Conservation (phyloP, 2,329 filamentous ascomycete genomes). For the Curvularia spicifera region DNA sequence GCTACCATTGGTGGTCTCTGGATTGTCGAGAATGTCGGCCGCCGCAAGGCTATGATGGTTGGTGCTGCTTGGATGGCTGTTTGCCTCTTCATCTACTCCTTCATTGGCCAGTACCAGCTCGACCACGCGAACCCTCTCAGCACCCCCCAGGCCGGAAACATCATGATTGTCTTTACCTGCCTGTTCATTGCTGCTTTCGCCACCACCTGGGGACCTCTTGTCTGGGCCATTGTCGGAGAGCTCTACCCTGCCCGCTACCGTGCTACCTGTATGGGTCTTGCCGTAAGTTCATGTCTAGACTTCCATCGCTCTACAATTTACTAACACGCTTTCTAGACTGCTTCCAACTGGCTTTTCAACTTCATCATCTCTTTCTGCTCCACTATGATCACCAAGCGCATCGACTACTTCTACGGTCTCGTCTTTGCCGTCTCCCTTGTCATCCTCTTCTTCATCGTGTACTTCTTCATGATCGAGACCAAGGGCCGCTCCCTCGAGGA, state of each 20-base stretch:
- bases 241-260: constrained; percentile 68
- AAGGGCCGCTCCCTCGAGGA: constrained; percentile 78
- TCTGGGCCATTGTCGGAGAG: constrained; percentile 73
- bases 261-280: constrained; percentile 54
- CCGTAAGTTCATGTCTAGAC: constrained; percentile 13
- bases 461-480: constrained; percentile 79
- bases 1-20: constrained; percentile 55
- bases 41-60: constrained; percentile 54
- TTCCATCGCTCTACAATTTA: neutral
- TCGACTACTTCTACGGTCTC: constrained; percentile 76
- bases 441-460: constrained; percentile 69
- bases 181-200: constrained; percentile 71
- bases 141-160: constrained; percentile 58
- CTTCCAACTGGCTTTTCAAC: constrained; percentile 56
- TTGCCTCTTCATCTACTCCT: constrained; percentile 65
- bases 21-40: constrained; percentile 57
- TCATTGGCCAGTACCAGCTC: constrained; percentile 54
- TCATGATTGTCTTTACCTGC: constrained; percentile 72
- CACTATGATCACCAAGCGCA: constrained; percentile 74
- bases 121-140: constrained; percentile 41
- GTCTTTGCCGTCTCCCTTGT: constrained; percentile 75
- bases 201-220: constrained; percentile 72
- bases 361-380: constrained; percentile 71
- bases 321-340: constrained; percentile 13
- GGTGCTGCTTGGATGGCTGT: constrained; percentile 58